phyloP scores from a whole-genome alignment of 2,329 filamentous ascomycete species.

The Cladorrhinum sp. region DNA sequence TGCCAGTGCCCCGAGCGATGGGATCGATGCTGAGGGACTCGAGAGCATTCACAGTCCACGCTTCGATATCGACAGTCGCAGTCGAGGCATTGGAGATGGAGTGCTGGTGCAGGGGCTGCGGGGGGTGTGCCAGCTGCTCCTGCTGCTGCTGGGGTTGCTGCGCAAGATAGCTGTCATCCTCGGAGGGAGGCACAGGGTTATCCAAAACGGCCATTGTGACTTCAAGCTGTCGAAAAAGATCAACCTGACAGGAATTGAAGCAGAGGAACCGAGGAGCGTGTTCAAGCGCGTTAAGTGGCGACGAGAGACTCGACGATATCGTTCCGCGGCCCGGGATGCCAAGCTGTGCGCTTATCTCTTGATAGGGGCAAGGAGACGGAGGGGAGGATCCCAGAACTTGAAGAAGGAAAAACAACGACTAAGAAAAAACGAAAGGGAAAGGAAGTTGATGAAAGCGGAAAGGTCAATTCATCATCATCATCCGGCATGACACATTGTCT shows the following conservation, averaged over 20 bases:
- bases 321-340: not conserved
- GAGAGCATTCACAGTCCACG: slow-evolving; percentile 62
- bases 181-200: slow-evolving; percentile 7
- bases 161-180: slow-evolving; percentile 9
- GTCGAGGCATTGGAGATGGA: slow-evolving; percentile 27
- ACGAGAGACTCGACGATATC: slow-evolving; percentile 1
- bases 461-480: slow-evolving; percentile 15
- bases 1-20: slow-evolving; percentile 56
- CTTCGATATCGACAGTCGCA: slow-evolving; percentile 57
- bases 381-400: not conserved
- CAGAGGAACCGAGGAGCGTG: not conserved
- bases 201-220: slow-evolving; percentile 25
- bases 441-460: not conserved
- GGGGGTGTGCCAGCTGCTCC: slow-evolving; percentile 10
- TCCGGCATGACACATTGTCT: slow-evolving; percentile 26
- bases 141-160: not conserved
- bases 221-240: not conserved
- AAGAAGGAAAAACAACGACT: not conserved
- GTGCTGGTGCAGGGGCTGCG: slow-evolving; percentile 20
- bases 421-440: not conserved
- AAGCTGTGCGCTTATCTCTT: slow-evolving; percentile 1
- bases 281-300: slow-evolving; percentile 16
- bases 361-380: not conserved
- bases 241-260: not conserved
- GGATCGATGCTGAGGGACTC: slow-evolving; percentile 54